A percentile compares a stretch with the other conserved stretches of the same genome.
These are phyloP conservation scores for Phascolomyces articulosus DNA, from an alignment of 371 early-diverging fungal genomes.

Conservation along the genomic window DNA sequence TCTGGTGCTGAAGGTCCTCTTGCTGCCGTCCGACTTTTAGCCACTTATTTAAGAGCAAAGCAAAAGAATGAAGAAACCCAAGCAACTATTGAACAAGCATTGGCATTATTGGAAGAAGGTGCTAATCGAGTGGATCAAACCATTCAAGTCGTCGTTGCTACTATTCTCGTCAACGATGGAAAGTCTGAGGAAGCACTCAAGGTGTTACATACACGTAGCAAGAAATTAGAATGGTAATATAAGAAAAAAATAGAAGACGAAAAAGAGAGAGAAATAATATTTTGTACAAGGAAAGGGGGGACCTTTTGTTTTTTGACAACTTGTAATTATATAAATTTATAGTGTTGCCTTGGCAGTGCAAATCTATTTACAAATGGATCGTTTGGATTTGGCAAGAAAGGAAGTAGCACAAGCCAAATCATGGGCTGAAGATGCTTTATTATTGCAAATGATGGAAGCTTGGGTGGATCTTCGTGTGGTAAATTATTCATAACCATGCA, in stretches of 20 bases:
- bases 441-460: slow-evolving; percentile 93
- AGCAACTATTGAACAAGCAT: slow-evolving; percentile 36
- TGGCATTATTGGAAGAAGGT: slow-evolving; percentile 48
- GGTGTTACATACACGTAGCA: slow-evolving; percentile 67
- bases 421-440: slow-evolving; percentile 91
- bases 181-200: slow-evolving; percentile 60
- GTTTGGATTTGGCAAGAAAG: slow-evolving; percentile 87
- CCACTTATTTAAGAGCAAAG: slow-evolving; percentile 50
- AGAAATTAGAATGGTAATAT: slow-evolving; percentile 83
- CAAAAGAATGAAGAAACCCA: slow-evolving; percentile 22
- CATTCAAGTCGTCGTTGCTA: slow-evolving; percentile 51
- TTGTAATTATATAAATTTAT: not conserved
- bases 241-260: not conserved
- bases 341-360: slow-evolving; percentile 82
- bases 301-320: too few species aligned
- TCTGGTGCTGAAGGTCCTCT: slow-evolving; percentile 40
- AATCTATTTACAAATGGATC: slow-evolving; percentile 79
- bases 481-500: slow-evolving; percentile 14
- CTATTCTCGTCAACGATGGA: slow-evolving; percentile 47
- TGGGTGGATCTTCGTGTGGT: slow-evolving; percentile 81
- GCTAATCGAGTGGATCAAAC: slow-evolving; percentile 43
- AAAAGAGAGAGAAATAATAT: too few species aligned
- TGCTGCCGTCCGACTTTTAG: slow-evolving; percentile 60
- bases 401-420: slow-evolving; percentile 71
- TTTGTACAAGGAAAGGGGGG: not conserved